Conservation (phyloP, 352 stramenopile species). For the Globisporangium barbulae region DNA sequence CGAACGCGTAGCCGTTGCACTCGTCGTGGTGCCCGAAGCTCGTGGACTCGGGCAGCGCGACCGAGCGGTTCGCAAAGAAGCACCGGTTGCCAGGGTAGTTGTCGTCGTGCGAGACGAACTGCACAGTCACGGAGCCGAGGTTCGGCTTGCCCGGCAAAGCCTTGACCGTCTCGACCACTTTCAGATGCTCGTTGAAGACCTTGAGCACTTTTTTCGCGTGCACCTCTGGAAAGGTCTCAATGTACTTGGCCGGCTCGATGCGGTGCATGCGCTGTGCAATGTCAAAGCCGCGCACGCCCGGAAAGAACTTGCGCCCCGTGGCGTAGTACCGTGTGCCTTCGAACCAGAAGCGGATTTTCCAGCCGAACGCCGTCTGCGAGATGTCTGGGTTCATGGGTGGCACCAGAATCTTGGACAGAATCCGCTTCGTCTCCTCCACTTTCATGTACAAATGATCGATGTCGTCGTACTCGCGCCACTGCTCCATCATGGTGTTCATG, state of each 20-base stretch:
- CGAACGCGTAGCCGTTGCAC: constrained; percentile 69
- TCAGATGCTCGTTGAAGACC: constrained; percentile 43
- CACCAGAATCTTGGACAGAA: constrained; percentile 42
- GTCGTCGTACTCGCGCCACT: constrained; percentile 30
- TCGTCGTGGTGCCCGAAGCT: constrained; percentile 53
- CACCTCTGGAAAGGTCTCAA: constrained; percentile 59
- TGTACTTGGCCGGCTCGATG: constrained; percentile 48
- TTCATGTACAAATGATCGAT: constrained; percentile 26
- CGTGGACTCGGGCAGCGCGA: constrained; percentile 35
- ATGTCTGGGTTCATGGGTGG: constrained; percentile 32
- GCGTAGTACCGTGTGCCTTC: constrained; percentile 51
- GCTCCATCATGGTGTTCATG: constrained; percentile 1
- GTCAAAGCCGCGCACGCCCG: constrained; percentile 42
- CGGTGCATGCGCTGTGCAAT: constrained; percentile 53
- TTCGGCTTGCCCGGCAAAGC: constrained; percentile 43
- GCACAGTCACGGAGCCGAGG: constrained; percentile 43
- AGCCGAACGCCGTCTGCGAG: constrained; percentile 51
- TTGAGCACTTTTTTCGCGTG: constrained; percentile 49
- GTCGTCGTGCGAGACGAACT: constrained; percentile 42
- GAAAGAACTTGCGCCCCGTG: constrained; percentile 62
- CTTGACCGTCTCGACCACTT: constrained; percentile 56
- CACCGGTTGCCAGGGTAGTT: constrained; percentile 44
- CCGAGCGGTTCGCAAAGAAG: constrained; percentile 47
- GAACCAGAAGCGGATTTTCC: constrained; percentile 64
- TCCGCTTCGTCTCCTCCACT: constrained; percentile 36